Percentiles rank a stretch among this genome's conserved stretches.
phyloP scores from a whole-genome alignment of 2,329 filamentous ascomycete genomes.

The Claviceps fusiformis region DNA sequence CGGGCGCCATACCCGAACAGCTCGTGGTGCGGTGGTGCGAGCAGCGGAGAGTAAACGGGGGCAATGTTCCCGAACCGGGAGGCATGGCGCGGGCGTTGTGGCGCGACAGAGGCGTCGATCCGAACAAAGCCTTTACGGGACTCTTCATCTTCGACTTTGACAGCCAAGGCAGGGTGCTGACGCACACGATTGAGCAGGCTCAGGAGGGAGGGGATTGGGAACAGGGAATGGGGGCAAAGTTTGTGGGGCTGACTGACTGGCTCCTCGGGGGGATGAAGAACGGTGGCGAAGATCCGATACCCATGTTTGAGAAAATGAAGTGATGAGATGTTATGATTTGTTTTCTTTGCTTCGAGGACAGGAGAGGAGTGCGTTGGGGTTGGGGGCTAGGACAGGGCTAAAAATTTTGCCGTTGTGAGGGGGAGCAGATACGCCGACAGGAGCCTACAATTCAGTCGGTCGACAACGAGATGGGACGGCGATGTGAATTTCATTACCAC shows the following conservation, averaged over 20 bases:
- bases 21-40: conserved; percentile 79
- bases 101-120: conserved; percentile 26
- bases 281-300: conserved; percentile 18
- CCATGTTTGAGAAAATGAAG: conserved; percentile 21
- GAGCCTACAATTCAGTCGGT: too few relatives aligned
- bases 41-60: conserved; percentile 17
- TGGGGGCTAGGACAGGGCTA: too few relatives aligned
- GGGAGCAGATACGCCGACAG: too few relatives aligned
- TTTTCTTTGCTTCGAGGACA: not conserved
- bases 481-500: too few relatives aligned
- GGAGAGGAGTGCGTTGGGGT: not conserved
- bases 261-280: conserved; percentile 59
- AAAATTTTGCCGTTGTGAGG: too few relatives aligned
- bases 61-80: conserved; percentile 18
- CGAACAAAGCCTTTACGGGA: conserved; percentile 70
- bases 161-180: conserved; percentile 65
- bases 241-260: conserved; percentile 92
- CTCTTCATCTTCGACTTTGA: conserved; percentile 96
- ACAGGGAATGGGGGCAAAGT: conserved; percentile 61
- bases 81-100: conserved; percentile 31
- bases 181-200: conserved; percentile 87
- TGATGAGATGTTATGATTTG: conserved; percentile 2
- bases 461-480: too few relatives aligned
- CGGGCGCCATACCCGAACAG: conserved; percentile 57
- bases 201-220: conserved; percentile 77